Base-by-base conservation (phyloP, 2,329 filamentous ascomycete species). In the Xylaria sp. region DNA sequence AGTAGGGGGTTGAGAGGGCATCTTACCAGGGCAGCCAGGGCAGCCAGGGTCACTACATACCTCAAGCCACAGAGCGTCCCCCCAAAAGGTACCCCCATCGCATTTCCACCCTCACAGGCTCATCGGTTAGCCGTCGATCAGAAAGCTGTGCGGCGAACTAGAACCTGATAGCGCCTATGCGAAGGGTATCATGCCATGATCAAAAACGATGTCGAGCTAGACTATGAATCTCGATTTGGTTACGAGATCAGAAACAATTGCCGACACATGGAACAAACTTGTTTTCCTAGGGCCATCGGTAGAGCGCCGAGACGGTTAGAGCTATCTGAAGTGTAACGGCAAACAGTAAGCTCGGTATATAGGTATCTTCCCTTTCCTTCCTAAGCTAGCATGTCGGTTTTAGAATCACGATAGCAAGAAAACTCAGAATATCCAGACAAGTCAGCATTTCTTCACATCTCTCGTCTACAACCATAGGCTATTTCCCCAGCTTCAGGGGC, bases 331-430 rank as follows among this genome's bases (percentile, higher is more conserved):
- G 47, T 52, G 45, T 50, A 49, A 54, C 52, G 29, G 43, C 55
- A 45, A 61, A 56, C 40, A 61, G 56, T 61, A 61, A 61, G 58
- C 58, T 58, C 58, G 58, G 58, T 49, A 34, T 34, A 34, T 57
- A 48, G 53, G 9, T 49, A 22, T 50, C 42, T 49, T 51, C 19
- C 9, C 40, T 56, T 49, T 45, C 42, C 44, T 50, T 37, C 47
- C 52, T 39, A 52, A 50, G 54, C 39, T 21, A 26, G 49, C 18
- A 42, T 48, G 11, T 7, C 29, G 16, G 16, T 7, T 11, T 34
- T 13, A 11, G 8, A 34, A 7, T 13, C 29, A 34, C 34, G n/a
- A 49, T 24, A 38, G 46, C 17, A 7, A 22, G 17, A 19, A 3
- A 46, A 17, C 44, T 26, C 53, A 42, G 52, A 51, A 44, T 50